Percentiles rank a stretch among this genome's conserved stretches.
phyloP scores from a whole-genome alignment of 345 rosid species.

The Leavenworthia alabamica region DNA sequence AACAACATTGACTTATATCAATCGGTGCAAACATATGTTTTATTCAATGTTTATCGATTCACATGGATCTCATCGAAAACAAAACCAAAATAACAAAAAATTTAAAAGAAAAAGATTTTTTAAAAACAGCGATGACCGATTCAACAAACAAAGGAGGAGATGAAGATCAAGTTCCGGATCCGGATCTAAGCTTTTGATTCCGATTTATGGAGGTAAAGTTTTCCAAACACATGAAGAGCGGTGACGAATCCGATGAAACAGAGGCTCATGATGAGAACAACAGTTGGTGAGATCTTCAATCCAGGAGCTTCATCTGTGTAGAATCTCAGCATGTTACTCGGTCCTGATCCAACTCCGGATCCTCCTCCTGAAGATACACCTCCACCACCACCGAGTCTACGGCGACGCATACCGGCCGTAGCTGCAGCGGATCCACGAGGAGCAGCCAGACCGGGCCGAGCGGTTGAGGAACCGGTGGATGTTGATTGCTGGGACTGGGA shows the following conservation, averaged over 20 bases:
- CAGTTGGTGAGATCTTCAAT: constrained; percentile 83
- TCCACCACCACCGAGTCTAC: constrained; percentile 45
- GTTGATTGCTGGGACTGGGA: constrained; percentile 68
- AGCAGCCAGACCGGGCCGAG: constrained; percentile 64
- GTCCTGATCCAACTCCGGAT: constrained; percentile 31
- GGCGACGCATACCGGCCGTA: constrained; percentile 91
- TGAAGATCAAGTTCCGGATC: constrained; percentile 14
- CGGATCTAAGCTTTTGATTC: constrained; percentile 37
- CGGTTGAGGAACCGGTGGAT: constrained; percentile 43
- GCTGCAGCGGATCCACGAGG: constrained; percentile 94
- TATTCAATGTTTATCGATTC: constrained; percentile 13
- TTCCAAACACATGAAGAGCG: constrained; percentile 89
- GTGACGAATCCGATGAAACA: constrained; percentile 96
- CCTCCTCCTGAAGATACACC: constrained; percentile 30
- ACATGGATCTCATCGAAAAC: constrained; percentile 6
- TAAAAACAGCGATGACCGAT: no score
- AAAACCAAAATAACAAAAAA: neutral
- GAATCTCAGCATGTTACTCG: constrained; percentile 83
- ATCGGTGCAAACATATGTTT: neutral
- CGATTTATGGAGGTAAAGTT: constrained; percentile 66
- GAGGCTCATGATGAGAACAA: constrained; percentile 86
- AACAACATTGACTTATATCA: neutral
- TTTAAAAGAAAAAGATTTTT: no score
- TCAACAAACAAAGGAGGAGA: neutral
- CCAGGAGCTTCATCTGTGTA: constrained; percentile 97